Percentiles rank a stretch among this genome's conserved stretches.
These are phyloP conservation scores for Phytophthora brassicae DNA, from an alignment of 352 stramenopile species.

Conservation along the genomic window DNA sequence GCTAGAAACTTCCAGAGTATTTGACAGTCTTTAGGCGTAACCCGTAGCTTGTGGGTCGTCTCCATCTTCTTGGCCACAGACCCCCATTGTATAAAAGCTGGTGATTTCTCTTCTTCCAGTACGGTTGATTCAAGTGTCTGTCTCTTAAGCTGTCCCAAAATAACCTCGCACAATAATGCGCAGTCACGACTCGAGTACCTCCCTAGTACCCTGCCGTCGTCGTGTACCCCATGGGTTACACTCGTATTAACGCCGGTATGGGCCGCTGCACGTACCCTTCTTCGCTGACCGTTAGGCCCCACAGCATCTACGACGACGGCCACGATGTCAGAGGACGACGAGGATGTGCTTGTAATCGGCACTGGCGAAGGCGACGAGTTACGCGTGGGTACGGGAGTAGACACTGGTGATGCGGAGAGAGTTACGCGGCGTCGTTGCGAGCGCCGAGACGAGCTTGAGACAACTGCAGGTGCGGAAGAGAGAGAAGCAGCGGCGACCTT, in stretches of 20 bases:
- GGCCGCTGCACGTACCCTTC: slow-evolving; percentile 17
- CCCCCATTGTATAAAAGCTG: slow-evolving; percentile 54
- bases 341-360: neutral
- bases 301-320: neutral
- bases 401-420: slow-evolving; percentile 9
- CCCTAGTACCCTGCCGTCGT: slow-evolving; percentile 40
- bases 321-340: slow-evolving; percentile 3
- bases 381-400: slow-evolving; percentile 3
- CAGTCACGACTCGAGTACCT: slow-evolving; percentile 54
- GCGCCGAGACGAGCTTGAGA: slow-evolving; percentile 15
- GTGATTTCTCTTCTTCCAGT: slow-evolving; percentile 44
- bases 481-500: slow-evolving; percentile 14
- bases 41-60: slow-evolving; percentile 35
- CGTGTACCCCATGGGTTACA: slow-evolving; percentile 10
- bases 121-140: slow-evolving; percentile 44
- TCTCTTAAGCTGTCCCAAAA: slow-evolving; percentile 52
- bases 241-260: slow-evolving; percentile 8
- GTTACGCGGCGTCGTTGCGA: slow-evolving; percentile 27
- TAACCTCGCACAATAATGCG: slow-evolving; percentile 55
- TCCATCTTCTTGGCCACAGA: slow-evolving; percentile 43
- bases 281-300: slow-evolving; percentile 9
- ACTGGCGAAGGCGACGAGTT: slow-evolving; percentile 16
- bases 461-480: neutral
- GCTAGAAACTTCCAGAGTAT: slow-evolving; percentile 74
- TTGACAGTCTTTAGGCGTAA: slow-evolving; percentile 50